Conservation (phyloP, 1,284 basidiomycete species). For the Cryptococcus maquisensis region DNA sequence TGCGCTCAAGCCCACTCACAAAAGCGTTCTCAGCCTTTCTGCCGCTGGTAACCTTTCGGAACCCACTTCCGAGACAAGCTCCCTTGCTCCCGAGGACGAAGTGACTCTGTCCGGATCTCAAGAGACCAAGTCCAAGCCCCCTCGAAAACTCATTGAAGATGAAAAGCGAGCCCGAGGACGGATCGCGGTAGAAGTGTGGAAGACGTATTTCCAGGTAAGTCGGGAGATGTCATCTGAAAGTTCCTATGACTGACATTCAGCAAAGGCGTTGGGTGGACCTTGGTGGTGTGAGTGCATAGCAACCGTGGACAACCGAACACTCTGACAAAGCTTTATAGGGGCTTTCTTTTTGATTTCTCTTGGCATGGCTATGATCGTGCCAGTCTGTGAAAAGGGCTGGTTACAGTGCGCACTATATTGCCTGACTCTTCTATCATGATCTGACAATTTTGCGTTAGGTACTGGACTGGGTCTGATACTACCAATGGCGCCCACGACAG, state of each 20-base stretch:
- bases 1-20: conserved; percentile 36
- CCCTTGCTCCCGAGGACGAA: conserved; percentile 38
- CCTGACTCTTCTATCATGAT: neutral
- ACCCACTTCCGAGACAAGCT: conserved; percentile 40
- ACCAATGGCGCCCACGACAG: conserved; percentile 51
- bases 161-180: conserved; percentile 80
- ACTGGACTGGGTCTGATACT: conserved; percentile 32
- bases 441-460: conserved; percentile 10
- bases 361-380: conserved; percentile 63
- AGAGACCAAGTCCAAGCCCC: conserved; percentile 54
- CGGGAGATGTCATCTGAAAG: neutral
- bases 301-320: conserved; percentile 47
- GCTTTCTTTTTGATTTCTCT: conserved; percentile 59
- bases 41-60: conserved; percentile 20
- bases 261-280: conserved; percentile 34
- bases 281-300: conserved; percentile 62
- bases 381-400: conserved; percentile 80
- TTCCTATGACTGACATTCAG: neutral
- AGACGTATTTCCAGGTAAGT: conserved; percentile 66
- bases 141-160: conserved; percentile 83
- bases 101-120: conserved; percentile 23
- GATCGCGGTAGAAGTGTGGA: conserved; percentile 74
- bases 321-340: conserved; percentile 53
- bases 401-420: conserved; percentile 54
- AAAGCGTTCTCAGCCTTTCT: conserved; percentile 30